A percentile compares a stretch with the other conserved stretches of the same genome.
Conservation (phyloP, 177 flowering plant species). For the Vitis hybrid region DNA sequence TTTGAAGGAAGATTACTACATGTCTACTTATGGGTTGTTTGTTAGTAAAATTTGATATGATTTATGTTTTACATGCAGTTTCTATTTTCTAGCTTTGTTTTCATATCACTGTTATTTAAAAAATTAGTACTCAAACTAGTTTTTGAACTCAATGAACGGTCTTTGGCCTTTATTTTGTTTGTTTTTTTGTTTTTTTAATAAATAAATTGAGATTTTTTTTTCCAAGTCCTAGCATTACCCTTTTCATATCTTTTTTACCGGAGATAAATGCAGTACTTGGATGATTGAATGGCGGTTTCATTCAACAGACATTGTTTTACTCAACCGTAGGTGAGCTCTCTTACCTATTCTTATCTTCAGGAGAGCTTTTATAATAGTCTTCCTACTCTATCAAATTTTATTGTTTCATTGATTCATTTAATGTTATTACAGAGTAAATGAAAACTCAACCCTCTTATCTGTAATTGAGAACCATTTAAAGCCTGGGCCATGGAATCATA, state of each 20-base stretch:
- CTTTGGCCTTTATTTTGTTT: too few species aligned
- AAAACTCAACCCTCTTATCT: slow-evolving; percentile 47
- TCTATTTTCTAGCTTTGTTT: too few species aligned
- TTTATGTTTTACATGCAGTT: too few species aligned
- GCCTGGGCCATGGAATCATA: slow-evolving; percentile 65
- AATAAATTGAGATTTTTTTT: too few species aligned
- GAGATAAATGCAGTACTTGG: slow-evolving; percentile 57
- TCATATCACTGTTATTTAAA: too few species aligned
- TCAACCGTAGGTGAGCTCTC: slow-evolving; percentile 69
- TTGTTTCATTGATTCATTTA: background rate
- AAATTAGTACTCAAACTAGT: too few species aligned
- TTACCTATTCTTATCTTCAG: background rate
- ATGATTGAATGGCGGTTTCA: slow-evolving; percentile 90
- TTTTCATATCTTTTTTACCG: background rate
- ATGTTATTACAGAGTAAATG: slow-evolving; percentile 57
- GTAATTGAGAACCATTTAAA: slow-evolving; percentile 68
- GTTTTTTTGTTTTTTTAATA: background rate
- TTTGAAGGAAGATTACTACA: background rate
- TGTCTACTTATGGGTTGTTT: background rate
- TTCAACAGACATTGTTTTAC: slow-evolving; percentile 62
- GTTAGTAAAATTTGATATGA: background rate
- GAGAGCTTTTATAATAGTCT: background rate
- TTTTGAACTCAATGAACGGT: too few species aligned
- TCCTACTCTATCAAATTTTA: background rate
- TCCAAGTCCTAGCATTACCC: too few species aligned